Evolutionary conservation across 2,329 filamentous ascomycete species (phyloP), one percentile per base, ranked within the genome.

Genomic region (Exophiala lecanii-corni): DNA sequence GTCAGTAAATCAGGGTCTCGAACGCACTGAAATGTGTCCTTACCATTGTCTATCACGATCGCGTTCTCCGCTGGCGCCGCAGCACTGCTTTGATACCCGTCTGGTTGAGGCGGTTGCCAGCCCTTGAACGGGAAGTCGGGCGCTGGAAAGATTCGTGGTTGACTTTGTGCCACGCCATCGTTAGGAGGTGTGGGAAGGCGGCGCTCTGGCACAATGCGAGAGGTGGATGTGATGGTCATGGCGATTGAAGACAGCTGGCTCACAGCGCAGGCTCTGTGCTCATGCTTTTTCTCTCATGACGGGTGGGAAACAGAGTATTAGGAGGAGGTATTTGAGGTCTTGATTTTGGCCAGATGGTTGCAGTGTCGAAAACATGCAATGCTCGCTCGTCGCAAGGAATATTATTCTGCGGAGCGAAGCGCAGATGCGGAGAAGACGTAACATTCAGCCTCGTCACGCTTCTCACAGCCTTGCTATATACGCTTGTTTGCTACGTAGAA

Each of bases 31-130:
- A n/a, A 4, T 17, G 33, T 12, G 19, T 34, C 42, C 54, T 34
- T 69, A 94, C 89, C 92, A 84, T 96, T 96, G 70, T 98, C 92
- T 61, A 98, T 97, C 50, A 98, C 86, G 59, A 98, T 96, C 38
- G 89, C 87, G 39, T 82, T 85, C 34, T 71, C 69, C 45, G 70
- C 74, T 12, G 73, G 64, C 15, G 75, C 68, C 43, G 77, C 68
- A 38, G 77, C 74, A 47, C 86, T 89, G 55, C 76, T 74, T 57
- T 78, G 74, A 59, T 84, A 89, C 36, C 85, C 86, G 57, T 91
- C 82, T 6, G 73, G 68, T 56, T 79, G 74, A 35, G 75, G 66
- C 39, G 74, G 65, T 32, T 72, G 72, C 58, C 74, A 76, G 48
- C 78, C 78, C 55, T 73, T 73, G 61, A 81, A 82, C 2, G 78